A percentile compares a stretch with the other conserved stretches of the same genome.
Evolutionary conservation across 2,329 filamentous ascomycete genomes (phyloP).

Genomic region (Colletotrichum sp.): DNA sequence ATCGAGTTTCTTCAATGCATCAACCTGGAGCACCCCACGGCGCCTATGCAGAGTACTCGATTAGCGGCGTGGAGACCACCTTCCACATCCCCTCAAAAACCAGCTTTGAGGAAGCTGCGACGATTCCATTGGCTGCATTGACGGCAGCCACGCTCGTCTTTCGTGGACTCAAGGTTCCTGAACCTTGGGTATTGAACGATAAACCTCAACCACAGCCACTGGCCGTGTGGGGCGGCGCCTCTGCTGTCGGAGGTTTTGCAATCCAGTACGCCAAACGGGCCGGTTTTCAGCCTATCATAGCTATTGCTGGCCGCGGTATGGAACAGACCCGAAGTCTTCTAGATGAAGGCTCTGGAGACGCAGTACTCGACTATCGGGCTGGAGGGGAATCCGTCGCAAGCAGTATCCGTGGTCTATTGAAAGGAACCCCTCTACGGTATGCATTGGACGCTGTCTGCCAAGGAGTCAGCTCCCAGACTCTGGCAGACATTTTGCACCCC

Average conservation of each 20-base stretch:
- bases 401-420: background rate
- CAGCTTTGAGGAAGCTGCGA: conserved; percentile 35
- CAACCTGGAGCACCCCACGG: conserved; percentile 56
- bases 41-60: conserved; percentile 42
- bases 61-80: conserved; percentile 43
- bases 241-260: conserved; percentile 61
- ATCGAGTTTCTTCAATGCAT: conserved; percentile 51
- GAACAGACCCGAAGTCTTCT: conserved; percentile 19
- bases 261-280: conserved; percentile 57
- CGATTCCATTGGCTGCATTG: conserved; percentile 40
- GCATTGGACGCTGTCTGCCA: background rate
- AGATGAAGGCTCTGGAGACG: conserved; percentile 22
- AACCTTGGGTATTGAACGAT: conserved; percentile 47
- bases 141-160: conserved; percentile 55
- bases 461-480: background rate
- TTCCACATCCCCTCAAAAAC: conserved; percentile 39
- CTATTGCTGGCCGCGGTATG: conserved; percentile 51
- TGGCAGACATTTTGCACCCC: background rate
- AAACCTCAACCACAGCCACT: conserved; percentile 25
- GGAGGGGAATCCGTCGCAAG: background rate
- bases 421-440: background rate
- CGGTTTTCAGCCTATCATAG: conserved; percentile 65
- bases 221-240: conserved; percentile 56
- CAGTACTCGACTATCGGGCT: conserved; percentile 25
- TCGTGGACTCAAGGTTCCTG: conserved; percentile 48